Evolutionary conservation across 2,329 filamentous ascomycete species (phyloP).

Genomic region (Cladosporium sp.): DNA sequence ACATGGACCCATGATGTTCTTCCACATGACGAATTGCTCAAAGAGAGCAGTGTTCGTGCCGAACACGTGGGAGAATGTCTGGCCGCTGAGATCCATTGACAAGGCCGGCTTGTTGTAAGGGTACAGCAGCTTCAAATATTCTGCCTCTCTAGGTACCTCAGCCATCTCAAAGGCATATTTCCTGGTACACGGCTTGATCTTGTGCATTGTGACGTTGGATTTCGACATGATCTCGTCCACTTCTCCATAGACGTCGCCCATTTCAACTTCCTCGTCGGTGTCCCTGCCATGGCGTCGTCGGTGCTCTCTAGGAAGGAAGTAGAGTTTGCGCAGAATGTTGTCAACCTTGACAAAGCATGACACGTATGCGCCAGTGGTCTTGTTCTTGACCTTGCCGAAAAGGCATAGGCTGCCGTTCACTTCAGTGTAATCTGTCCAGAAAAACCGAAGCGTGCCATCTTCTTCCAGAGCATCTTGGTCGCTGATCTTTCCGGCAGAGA

Average conservation of each 20-base stretch:
- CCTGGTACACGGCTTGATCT: slow-evolving; percentile 81
- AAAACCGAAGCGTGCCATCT: slow-evolving; percentile 87
- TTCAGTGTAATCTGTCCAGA: slow-evolving; percentile 96
- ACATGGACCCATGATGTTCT: slow-evolving; percentile 97
- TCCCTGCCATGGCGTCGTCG: slow-evolving; percentile 57
- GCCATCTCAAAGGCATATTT: slow-evolving; percentile 95
- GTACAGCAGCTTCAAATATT: slow-evolving; percentile 95
- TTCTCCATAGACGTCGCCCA: slow-evolving; percentile 86
- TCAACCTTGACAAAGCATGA: slow-evolving; percentile 96
- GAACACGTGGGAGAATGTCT: slow-evolving; percentile 92
- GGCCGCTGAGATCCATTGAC: slow-evolving; percentile 65
- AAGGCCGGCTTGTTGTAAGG: slow-evolving; percentile 79
- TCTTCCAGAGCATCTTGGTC: slow-evolving; percentile 84
- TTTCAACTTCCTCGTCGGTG: slow-evolving; percentile 72
- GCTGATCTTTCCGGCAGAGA: slow-evolving; percentile 72
- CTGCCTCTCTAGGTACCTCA: slow-evolving; percentile 77
- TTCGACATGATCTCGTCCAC: slow-evolving; percentile 84
- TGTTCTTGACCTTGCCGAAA: slow-evolving; percentile 94
- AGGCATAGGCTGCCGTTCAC: slow-evolving; percentile 86
- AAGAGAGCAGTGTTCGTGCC: slow-evolving; percentile 91
- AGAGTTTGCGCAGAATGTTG: slow-evolving; percentile 88
- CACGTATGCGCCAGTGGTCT: slow-evolving; percentile 69
- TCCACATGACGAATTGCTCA: slow-evolving; percentile 97
- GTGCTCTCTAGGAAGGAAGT: slow-evolving; percentile 76
- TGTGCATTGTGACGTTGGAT: slow-evolving; percentile 81